phyloP scores from a whole-genome alignment of 331 rosid species.

The Spiraea crenata region DNA sequence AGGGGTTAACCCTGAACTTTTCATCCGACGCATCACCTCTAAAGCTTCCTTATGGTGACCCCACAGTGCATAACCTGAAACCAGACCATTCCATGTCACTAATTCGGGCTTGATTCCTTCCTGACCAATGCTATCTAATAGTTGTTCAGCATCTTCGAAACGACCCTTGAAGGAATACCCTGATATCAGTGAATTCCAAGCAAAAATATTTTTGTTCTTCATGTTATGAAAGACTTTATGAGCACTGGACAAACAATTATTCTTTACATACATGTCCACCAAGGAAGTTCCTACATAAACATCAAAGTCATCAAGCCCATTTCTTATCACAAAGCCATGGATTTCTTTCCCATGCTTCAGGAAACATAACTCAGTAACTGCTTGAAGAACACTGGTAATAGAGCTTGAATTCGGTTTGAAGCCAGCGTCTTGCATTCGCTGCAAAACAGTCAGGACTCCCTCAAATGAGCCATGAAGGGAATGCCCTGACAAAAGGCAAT shows the following conservation, averaged over 20 bases:
- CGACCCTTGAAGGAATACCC: conserved; percentile 61
- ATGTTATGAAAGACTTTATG: conserved; percentile 37
- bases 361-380: conserved; percentile 42
- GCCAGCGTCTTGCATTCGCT: conserved; percentile 44
- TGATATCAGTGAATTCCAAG: conserved; percentile 71
- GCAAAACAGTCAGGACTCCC: conserved; percentile 38
- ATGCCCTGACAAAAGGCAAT: conserved; percentile 61
- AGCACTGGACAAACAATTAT: conserved; percentile 47
- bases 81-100: conserved; percentile 70
- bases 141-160: conserved; percentile 46
- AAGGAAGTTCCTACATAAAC: conserved; percentile 55
- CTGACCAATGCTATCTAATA: conserved; percentile 38
- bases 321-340: conserved; percentile 57
- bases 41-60: conserved; percentile 55
- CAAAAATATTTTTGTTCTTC: conserved; percentile 51
- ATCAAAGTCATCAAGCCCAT: conserved; percentile 50
- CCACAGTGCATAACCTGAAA: conserved; percentile 57
- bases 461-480: conserved; percentile 46
- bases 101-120: conserved; percentile 59
- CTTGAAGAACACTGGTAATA: conserved; percentile 58
- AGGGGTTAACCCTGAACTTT: conserved; percentile 49
- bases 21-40: conserved; percentile 40
- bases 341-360: conserved; percentile 54
- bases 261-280: conserved; percentile 70
- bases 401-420: conserved; percentile 58